phyloP scores from a whole-genome alignment of 371 early-diverging fungal species.

The Actinomucor elegans region DNA sequence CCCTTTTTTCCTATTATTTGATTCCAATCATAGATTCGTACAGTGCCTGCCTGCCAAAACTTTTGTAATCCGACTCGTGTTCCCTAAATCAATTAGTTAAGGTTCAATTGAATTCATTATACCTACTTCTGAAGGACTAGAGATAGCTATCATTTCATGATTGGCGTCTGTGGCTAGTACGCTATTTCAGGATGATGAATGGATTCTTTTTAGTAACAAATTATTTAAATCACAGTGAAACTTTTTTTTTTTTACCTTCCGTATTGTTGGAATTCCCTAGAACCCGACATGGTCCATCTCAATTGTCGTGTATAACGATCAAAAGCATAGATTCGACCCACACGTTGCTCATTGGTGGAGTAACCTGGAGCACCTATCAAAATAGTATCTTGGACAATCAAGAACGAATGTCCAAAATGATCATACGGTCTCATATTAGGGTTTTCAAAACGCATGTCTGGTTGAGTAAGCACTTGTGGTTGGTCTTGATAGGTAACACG shows the following conservation, averaged over 20 bases:
- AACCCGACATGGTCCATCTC: constrained; percentile 37
- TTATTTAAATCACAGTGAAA: no score
- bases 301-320: constrained; percentile 3
- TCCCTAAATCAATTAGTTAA: constrained; percentile 8
- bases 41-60: constrained; percentile 46
- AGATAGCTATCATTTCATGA: constrained; percentile 20
- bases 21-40: constrained; percentile 33
- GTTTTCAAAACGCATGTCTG: constrained; percentile 19
- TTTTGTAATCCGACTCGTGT: constrained; percentile 16
- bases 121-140: constrained; percentile 40
- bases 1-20: neutral
- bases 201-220: no score
- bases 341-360: constrained; percentile 13
- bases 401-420: constrained; percentile 37
- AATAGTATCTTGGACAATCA: constrained; percentile 2
- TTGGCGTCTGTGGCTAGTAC: constrained; percentile 3
- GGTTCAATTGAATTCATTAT: neutral
- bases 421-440: constrained; percentile 23
- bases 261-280: constrained; percentile 44
- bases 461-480: neutral
- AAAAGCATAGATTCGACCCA: constrained; percentile 47
- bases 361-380: constrained; percentile 44
- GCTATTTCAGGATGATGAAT: no score
- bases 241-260: constrained; percentile 34
- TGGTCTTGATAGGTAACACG: neutral